Base-by-base conservation (phyloP, 768 basidiomycete species). In the Steccherinum ochraceum region DNA sequence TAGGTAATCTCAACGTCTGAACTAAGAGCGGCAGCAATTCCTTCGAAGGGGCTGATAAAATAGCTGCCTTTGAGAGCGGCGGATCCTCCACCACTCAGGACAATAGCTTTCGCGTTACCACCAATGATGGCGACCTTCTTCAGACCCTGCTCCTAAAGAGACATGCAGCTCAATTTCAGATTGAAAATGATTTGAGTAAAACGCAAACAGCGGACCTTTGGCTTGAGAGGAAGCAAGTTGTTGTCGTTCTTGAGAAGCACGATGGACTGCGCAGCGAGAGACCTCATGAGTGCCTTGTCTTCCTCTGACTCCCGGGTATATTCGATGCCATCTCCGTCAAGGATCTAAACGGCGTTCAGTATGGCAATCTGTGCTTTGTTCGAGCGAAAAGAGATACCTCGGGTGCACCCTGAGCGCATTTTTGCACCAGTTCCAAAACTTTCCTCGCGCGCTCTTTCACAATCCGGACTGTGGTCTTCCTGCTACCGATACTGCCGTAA, bases 71-170 rank as follows among this genome's bases (percentile, higher is more conserved):
- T 84, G 39, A 91, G 71, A 2, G 78, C 74, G 0, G 87, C 89
- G 12, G 83, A 84, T 25, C 86, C 87, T 41, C 86, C 87, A 39
- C 85, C 86, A 40, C 79, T 83, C 7, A 83, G 69, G 2, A 81
- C 75, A 4, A 65, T 58, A 0, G 81, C 79, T 61, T 81, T 86
- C 21, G 81, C 83, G 56, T 86, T 88, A 4, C 79, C 78, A 5
- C 89, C 89, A 25, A 92, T 73, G 45, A 93, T 79, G 0, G 86
- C 87, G 30, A 90, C 69, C 64, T 83, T 89, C 65, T 79, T 84
- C 47, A 87, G 56, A 12, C 63, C 67, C 43, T 63, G 55, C 40
- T 58, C 58, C 61, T 61, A 48, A 3, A 13, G 43, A 56, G n/a
- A n/a, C n/a, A n/a, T n/a, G n/a, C n/a, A 58, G 56, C 58, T 55